Base-by-base conservation (phyloP, 2,329 filamentous ascomycete species). In the Botrytis aclada region DNA sequence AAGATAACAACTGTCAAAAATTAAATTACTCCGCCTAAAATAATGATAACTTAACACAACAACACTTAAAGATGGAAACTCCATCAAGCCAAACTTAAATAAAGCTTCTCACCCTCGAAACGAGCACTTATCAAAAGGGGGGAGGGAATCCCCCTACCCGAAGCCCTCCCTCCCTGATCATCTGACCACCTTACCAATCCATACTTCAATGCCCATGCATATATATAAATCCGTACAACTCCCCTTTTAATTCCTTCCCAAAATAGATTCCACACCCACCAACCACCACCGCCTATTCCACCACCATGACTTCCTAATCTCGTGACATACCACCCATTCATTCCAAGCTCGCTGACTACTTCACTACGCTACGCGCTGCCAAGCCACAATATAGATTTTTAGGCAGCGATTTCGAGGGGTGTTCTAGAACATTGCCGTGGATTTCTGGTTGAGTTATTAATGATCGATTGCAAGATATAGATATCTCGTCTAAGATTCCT, bases 81-180 rank as follows among this genome's bases (percentile, higher is more conserved):
- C 5, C 25, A 51, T 0, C 1, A 6, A n/a, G 5, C 12, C 12
- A 7, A 16, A 14, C 3, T n/a, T 3, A n/a, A 5, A n/a, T 12
- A n/a, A 1, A 51, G n/a, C 14, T 51, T 2, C n/a, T 3, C 16
- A 3, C 16, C 7, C 51, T 18, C 14, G 14, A 56, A 56, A 56
- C n/a, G n/a, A 29, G 32, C n/a, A n/a, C 25, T 0, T 3, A 0
- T 47, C 8, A 54, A 54, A 56, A 56, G n/a, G 14, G 12, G n/a
- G n/a, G 14, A 7, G 20, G 43, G 43, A 47, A 56, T 18, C 2
- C 6, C n/a, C 6, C 18, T 14, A 18, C 29, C 51, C 51, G 51
- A 56, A 18, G 32, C n/a, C 25, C 25, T 18, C 51, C 14, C 9
- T 3, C 32, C 51, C n/a, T 29, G 7, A 56, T 29, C n/a, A 56